Base-by-base conservation (phyloP, 345 rosid species). In the Ceriops decandra region DNA sequence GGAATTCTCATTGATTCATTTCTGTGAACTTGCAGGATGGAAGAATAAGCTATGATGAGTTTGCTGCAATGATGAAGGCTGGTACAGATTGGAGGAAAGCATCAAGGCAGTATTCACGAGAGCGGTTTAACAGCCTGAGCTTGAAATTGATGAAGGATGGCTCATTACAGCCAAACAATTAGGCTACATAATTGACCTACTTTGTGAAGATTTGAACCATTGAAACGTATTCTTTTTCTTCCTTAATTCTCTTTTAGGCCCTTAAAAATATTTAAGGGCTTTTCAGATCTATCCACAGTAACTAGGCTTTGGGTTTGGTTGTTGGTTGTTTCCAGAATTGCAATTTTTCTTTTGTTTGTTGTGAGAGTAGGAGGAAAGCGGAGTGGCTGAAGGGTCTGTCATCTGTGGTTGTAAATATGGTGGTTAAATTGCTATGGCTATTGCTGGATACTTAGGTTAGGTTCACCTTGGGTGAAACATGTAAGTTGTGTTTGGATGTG, bases 41-140 rank as follows among this genome's bases (percentile, higher is more conserved):
- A 22, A 77, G 60, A 64, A 77, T 77, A 63, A 77, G 80, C 24
- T 72, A 72, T 3, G 80, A 72, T 4, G 80, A 77, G 67, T 77
- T 77, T 36, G 76, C 73, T 0, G 32, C 70, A 4, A 77, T 77
- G 80, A 77, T 77, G 80, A 77, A 72, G 64, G 80, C 80, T 0
- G 80, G 80, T 22, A 77, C 76, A 16, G 80, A 77, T 53, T 77
- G 80, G 80, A 65, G 80, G 68, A 77, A 77, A 60, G 80, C 80
- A 46, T 77, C 80, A 1, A 77, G 76, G 47, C 80, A 77, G 63
- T 77, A 77, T 46, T 77, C 80, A 1, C 33, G 80, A 13, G 80
- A 77, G 46, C 52, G 80, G 66, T 77, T 77, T 65, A 72, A 64
- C 49, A 77, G 5, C 54, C 38, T 77, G 51, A 77, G 80, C 56